Percentiles rank a stretch among this genome's conserved stretches.
phyloP scores from a whole-genome alignment of 2,329 filamentous ascomycete species.

The Pseudogymnoascus sp. region DNA sequence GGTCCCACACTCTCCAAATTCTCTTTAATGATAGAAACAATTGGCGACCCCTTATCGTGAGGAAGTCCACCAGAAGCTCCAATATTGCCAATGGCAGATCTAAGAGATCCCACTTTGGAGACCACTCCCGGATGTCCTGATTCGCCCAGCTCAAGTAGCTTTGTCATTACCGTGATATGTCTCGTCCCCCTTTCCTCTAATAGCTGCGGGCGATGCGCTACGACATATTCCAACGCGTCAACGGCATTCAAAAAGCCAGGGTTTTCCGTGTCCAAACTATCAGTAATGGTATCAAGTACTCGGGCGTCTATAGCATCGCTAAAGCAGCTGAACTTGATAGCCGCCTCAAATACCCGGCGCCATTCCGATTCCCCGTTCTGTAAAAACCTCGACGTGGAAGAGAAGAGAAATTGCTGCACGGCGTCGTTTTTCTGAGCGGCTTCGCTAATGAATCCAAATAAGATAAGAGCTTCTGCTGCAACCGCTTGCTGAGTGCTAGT shows the following conservation, averaged over 20 bases:
- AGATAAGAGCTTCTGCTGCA: conserved; percentile 39
- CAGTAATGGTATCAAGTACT: conserved; percentile 25
- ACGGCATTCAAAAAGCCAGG: conserved; percentile 28
- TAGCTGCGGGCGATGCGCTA: conserved; percentile 36
- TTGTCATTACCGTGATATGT: conserved; percentile 43
- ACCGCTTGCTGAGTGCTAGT: conserved; percentile 26
- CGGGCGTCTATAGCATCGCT: conserved; percentile 22
- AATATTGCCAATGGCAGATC: conserved; percentile 35
- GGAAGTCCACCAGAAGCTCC: conserved; percentile 4
- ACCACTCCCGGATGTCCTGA: conserved; percentile 31
- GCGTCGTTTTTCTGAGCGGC: conserved; percentile 32
- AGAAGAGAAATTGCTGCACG: conserved; percentile 41
- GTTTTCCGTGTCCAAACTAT: conserved; percentile 16
- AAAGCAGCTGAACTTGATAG: conserved; percentile 31
- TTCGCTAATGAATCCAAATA: conserved; percentile 26
- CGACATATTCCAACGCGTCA: conserved; percentile 39
- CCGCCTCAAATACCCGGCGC: conserved; percentile 42
- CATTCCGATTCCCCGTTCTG: conserved; percentile 23
- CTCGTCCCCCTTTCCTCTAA: conserved; percentile 37
- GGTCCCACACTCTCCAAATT: conserved; percentile 43
- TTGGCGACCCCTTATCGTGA: conserved; percentile 28
- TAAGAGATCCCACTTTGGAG: conserved; percentile 27
- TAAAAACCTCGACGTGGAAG: conserved; percentile 33
- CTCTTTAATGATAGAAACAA: conserved; percentile 44
- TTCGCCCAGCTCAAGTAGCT: conserved; percentile 46